Evolutionary conservation across 495 filamentous ascomycete genomes (phyloP), one percentile per base, ranked within the genome.

Genomic region (Entonaema liquescens): DNA sequence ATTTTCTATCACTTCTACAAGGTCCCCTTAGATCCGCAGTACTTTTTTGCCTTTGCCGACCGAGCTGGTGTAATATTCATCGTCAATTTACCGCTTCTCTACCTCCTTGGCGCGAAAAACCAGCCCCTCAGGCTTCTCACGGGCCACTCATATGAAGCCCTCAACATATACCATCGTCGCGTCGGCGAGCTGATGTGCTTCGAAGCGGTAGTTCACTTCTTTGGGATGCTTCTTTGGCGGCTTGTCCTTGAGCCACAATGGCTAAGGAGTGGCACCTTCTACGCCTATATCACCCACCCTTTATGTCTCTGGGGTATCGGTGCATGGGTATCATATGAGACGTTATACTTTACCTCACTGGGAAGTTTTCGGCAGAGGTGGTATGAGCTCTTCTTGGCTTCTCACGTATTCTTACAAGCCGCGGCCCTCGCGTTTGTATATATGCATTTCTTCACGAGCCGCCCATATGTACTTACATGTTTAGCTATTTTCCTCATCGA

Each of bases 71-170:
- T 84, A 15, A 59, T 87, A 4, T 88, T 88, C 70, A 75, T 86
- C 53, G 84, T 84, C 64, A 89, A 90, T 71, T 81, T 90, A 0
- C 87, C 88, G 1, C 77, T 88, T 15, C 78, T 90, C 6, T 89
- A 90, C 75, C 78, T 90, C 23, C 80, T 91, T 1, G 78, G 85
- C 3, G 87, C 89, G 58, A 91, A 91, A 72, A 90, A 88, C 68
- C 86, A 87, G 53, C 88, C 88, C 0, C 66, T 90, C 9, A 84
- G 83, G 28, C 65, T 82, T 0, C 75, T 90, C 13, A 90, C 88
- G 0, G 88, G 88, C 11, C 83, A 83, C 61, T 89, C 88, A 0
- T 90, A 90, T 73, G 87, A 90, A 75, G 82, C 83, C 5, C 80
- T 90, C 44, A 91, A 90, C 68, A 86, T 90, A 19, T 82, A 90